phyloP scores from a whole-genome alignment of 352 stramenopile species.

The Globisporangium spiculum region DNA sequence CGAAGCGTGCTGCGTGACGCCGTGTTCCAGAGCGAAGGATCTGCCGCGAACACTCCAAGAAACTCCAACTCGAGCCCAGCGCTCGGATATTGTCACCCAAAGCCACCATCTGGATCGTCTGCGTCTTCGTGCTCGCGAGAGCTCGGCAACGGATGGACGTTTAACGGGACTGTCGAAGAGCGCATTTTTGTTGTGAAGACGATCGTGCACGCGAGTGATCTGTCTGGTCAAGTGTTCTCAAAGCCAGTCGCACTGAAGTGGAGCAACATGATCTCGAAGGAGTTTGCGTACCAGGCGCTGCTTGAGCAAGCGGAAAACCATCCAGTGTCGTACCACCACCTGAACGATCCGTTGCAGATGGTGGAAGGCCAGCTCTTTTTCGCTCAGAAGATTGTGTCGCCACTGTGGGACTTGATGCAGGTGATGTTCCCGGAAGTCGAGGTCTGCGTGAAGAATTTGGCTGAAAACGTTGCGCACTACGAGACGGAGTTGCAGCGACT shows the following conservation, averaged over 20 bases:
- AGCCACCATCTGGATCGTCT: slow-evolving; percentile 13
- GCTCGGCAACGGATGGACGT: slow-evolving; percentile 46
- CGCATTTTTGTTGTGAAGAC: slow-evolving; percentile 83
- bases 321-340: slow-evolving; percentile 74
- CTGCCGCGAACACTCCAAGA: slow-evolving; percentile 31
- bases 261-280: slow-evolving; percentile 89
- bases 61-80: slow-evolving; percentile 9
- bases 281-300: slow-evolving; percentile 86
- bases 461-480: slow-evolving; percentile 79
- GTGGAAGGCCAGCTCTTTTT: slow-evolving; percentile 87
- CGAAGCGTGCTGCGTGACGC: slow-evolving; percentile 57
- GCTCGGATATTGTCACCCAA: slow-evolving; percentile 9
- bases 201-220: slow-evolving; percentile 84
- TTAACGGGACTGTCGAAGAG: slow-evolving; percentile 70
- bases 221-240: slow-evolving; percentile 83
- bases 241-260: slow-evolving; percentile 88
- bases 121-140: slow-evolving; percentile 24
- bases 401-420: slow-evolving; percentile 73
- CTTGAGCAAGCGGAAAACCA: slow-evolving; percentile 81
- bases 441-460: slow-evolving; percentile 62
- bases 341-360: slow-evolving; percentile 83
- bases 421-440: slow-evolving; percentile 75
- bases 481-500: slow-evolving; percentile 73
- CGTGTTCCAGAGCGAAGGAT: slow-evolving; percentile 51
- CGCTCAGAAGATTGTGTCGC: slow-evolving; percentile 77